Evolutionary conservation across 164 flowering plant species (phyloP).

Genomic region (Echeveria elegans): DNA sequence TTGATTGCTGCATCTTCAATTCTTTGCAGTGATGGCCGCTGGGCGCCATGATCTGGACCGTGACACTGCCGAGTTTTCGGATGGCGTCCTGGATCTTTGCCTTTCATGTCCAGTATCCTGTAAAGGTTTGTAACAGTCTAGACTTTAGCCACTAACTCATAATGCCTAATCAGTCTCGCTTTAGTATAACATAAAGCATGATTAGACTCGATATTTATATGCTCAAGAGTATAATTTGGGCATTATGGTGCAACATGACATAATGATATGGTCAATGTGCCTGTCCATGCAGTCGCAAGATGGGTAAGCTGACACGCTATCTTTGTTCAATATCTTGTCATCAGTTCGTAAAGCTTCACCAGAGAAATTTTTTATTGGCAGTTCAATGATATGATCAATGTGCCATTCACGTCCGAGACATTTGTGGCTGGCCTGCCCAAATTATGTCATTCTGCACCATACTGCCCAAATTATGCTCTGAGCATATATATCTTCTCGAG

Average conservation of each 20-base stretch:
- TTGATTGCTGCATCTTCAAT: constrained; percentile 7
- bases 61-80: not conserved
- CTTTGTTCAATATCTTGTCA: no score
- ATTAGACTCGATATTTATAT: not conserved
- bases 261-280: no score
- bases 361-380: no score
- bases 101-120: not conserved
- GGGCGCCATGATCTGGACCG: constrained; percentile 8
- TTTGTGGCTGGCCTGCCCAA: no score
- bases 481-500: not conserved
- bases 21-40: constrained; percentile 6
- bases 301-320: no score
- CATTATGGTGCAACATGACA: not conserved
- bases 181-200: constrained; percentile 6
- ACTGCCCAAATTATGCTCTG: not conserved
- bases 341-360: no score
- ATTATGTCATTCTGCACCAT: not conserved
- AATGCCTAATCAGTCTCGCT: constrained; percentile 2
- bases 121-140: not conserved
- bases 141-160: no score
- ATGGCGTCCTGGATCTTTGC: not conserved
- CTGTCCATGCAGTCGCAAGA: no score
- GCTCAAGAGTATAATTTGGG: not conserved
- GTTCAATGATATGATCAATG: no score
- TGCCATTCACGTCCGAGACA: no score